phyloP scores from a whole-genome alignment of 768 basidiomycete genomes.

The Nidularia pulvinata region DNA sequence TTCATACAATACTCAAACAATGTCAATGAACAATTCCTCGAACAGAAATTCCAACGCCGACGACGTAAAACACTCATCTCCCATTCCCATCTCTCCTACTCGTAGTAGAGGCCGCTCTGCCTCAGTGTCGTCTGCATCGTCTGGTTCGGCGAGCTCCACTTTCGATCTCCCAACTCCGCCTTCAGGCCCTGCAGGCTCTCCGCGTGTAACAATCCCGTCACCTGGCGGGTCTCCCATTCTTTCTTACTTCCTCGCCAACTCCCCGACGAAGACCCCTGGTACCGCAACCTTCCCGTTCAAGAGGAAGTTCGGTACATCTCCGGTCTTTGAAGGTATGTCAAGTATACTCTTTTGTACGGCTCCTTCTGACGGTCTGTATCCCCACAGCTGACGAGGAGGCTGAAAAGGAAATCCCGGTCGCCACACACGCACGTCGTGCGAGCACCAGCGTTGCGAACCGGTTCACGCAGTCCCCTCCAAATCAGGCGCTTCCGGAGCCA shows the following conservation, averaged over 20 bases:
- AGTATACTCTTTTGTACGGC: neutral
- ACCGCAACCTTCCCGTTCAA: conserved; percentile 61
- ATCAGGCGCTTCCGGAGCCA: conserved; percentile 36
- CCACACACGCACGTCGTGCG: conserved; percentile 57
- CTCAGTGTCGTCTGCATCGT: conserved; percentile 63
- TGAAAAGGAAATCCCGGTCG: conserved; percentile 36
- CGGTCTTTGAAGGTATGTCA: conserved; percentile 62
- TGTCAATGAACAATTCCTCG: conserved; percentile 26
- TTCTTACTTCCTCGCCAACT: conserved; percentile 65
- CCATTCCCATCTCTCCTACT: conserved; percentile 55
- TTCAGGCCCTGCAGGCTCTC: conserved; percentile 35
- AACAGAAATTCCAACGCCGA: conserved; percentile 18
- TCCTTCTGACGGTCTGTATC: neutral
- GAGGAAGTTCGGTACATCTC: conserved; percentile 51
- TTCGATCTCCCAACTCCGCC: conserved; percentile 52
- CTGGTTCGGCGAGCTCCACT: conserved; percentile 52
- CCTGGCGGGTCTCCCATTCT: conserved; percentile 72
- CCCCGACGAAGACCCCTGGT: conserved; percentile 49
- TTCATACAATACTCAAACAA: conserved; percentile 11
- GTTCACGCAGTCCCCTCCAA: conserved; percentile 37
- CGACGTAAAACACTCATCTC: conserved; percentile 50
- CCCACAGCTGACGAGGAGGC: conserved; percentile 31
- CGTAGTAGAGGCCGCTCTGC: conserved; percentile 55
- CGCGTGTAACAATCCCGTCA: conserved; percentile 46
- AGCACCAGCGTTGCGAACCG: conserved; percentile 56